phyloP scores from a whole-genome alignment of 129 eudicot species.

The Apium graveolens region DNA sequence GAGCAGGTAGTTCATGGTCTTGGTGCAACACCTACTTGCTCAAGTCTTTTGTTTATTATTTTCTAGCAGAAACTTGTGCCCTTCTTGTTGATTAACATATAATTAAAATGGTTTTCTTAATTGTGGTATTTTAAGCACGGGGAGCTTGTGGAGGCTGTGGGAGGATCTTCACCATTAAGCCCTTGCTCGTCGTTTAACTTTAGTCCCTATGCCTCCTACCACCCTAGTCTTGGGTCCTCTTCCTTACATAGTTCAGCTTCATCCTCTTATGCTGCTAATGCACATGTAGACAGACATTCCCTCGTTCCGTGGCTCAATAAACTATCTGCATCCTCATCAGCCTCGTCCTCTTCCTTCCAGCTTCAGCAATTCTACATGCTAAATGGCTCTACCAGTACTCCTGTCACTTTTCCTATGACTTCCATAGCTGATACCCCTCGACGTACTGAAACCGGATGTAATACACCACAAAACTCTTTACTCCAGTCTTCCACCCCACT shows the following conservation, averaged over 20 bases:
- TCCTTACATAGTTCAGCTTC: slow-evolving; percentile 67
- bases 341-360: slow-evolving; percentile 18
- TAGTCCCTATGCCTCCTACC: slow-evolving; percentile 49
- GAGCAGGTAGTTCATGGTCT: too few relatives aligned
- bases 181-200: slow-evolving; percentile 64
- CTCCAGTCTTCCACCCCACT: slow-evolving; percentile 62
- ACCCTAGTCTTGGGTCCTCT: slow-evolving; percentile 60
- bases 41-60: too few relatives aligned
- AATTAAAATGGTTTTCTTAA: too few relatives aligned
- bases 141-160: slow-evolving; percentile 37
- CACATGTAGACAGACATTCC: slow-evolving; percentile 35
- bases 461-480: slow-evolving; percentile 30
- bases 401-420: slow-evolving; percentile 67
- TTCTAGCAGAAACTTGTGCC: too few relatives aligned
- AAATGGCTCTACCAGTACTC: slow-evolving; percentile 76
- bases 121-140: slow-evolving; percentile 29
- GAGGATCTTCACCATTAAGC: slow-evolving; percentile 62
- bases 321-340: slow-evolving; percentile 48
- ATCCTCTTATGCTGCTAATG: slow-evolving; percentile 39
- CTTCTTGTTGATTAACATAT: not conserved
- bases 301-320: slow-evolving; percentile 74
- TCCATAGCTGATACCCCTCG: slow-evolving; percentile 63
- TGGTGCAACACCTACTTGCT: too few relatives aligned
- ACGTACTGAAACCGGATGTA: slow-evolving; percentile 38
- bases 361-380: slow-evolving; percentile 38